phyloP scores from a whole-genome alignment of 345 rosid species.

The Salix suchowensis region DNA sequence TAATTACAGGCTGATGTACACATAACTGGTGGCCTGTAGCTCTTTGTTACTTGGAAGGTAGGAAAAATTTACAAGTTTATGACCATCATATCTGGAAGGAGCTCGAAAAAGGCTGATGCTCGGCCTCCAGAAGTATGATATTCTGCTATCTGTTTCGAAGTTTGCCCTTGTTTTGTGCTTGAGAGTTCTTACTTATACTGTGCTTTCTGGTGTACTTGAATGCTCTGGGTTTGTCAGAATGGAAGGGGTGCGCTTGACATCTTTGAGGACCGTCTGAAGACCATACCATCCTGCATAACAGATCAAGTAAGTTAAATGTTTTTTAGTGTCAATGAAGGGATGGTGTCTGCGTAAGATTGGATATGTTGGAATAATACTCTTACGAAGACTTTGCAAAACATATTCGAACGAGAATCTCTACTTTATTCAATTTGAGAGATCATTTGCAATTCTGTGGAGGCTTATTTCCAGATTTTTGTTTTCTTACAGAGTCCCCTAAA shows the following conservation, averaged over 20 bases:
- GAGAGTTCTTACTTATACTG: conserved; percentile 8
- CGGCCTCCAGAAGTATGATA: conserved; percentile 45
- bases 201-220: conserved; percentile 65
- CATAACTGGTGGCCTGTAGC: conserved; percentile 99
- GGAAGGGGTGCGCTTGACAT: conserved; percentile 48
- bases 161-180: neutral
- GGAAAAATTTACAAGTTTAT: conserved; percentile 57
- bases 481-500: neutral
- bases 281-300: conserved; percentile 39
- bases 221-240: conserved; percentile 65
- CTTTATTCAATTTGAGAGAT: neutral
- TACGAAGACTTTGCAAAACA: neutral
- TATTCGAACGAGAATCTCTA: neutral
- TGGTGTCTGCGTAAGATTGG: neutral
- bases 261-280: conserved; percentile 51
- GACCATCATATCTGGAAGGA: conserved; percentile 77
- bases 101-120: conserved; percentile 51
- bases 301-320: conserved; percentile 42
- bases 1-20: conserved; percentile 46
- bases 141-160: neutral
- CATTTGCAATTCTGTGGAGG: neutral
- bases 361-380: neutral
- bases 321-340: neutral
- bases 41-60: conserved; percentile 89
- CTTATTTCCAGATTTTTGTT: neutral